Evolutionary conservation across 805 yeast species (phyloP).

Genomic region (Grigorovia humatica): DNA sequence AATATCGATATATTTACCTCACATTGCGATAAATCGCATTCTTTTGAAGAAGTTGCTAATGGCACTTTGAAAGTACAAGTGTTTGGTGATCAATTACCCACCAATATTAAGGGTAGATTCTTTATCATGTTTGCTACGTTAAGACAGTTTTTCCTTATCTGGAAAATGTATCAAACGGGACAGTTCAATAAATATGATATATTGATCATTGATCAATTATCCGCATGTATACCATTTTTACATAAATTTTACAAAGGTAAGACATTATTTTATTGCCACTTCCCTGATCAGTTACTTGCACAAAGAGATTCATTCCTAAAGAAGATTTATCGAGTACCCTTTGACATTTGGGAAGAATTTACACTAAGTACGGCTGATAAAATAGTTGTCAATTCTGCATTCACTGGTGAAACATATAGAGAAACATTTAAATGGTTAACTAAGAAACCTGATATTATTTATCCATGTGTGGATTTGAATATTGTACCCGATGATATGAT

Average conservation of each 20-base stretch:
- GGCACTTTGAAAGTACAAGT: constrained; percentile 55
- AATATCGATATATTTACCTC: constrained; percentile 69
- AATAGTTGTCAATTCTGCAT: constrained; percentile 79
- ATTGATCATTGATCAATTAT: constrained; percentile 78
- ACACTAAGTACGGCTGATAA: constrained; percentile 68
- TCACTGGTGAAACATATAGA: constrained; percentile 62
- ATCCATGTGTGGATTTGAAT: constrained; percentile 57
- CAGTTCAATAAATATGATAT: constrained; percentile 49
- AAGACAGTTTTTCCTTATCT: constrained; percentile 63
- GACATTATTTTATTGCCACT: constrained; percentile 85
- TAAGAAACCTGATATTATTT: constrained; percentile 27
- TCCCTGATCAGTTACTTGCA: constrained; percentile 81
- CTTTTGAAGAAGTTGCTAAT: constrained; percentile 78
- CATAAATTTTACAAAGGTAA: constrained; percentile 34
- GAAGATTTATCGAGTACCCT: constrained; percentile 63
- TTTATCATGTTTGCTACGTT: constrained; percentile 74
- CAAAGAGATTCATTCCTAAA: constrained; percentile 45
- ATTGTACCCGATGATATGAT: constrained; percentile 15
- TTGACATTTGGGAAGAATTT: constrained; percentile 75
- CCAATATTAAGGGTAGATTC: constrained; percentile 52
- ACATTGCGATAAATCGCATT: constrained; percentile 77
- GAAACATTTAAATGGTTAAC: constrained; percentile 43
- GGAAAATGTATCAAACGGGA: constrained; percentile 37
- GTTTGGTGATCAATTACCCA: constrained; percentile 77
- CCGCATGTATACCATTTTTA: constrained; percentile 68